These are phyloP conservation scores for Neopestalotiopsis rosae DNA, from an alignment of 2,329 filamentous ascomycete genomes.

Conservation along the genomic window DNA sequence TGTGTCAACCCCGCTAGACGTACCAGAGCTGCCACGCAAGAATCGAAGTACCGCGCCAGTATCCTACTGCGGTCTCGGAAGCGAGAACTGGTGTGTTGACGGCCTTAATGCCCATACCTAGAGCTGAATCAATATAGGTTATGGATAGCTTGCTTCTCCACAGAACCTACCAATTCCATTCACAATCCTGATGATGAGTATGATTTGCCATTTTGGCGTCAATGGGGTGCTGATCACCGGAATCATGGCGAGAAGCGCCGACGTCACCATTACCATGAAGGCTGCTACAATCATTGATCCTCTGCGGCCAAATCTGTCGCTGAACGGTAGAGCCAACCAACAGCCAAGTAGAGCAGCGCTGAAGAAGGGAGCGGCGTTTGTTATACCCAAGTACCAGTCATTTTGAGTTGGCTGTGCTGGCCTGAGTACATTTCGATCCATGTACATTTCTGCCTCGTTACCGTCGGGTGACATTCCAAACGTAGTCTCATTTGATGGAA, in stretches of 20 bases:
- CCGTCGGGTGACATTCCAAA: not conserved
- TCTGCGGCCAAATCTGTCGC: conserved; percentile 45
- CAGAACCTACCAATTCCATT: conserved; percentile 20
- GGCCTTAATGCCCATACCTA: conserved; percentile 54
- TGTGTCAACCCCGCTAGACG: not conserved
- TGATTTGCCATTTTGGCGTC: not conserved
- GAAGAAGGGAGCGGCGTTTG: conserved; percentile 46
- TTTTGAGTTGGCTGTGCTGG: conserved; percentile 22
- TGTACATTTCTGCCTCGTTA: not conserved
- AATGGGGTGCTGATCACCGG: not conserved
- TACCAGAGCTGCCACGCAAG: conserved; percentile 53
- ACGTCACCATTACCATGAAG: conserved; percentile 44
- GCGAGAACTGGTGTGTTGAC: conserved; percentile 53
- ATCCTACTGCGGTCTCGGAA: conserved; percentile 51
- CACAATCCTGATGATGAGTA: conserved; percentile 15
- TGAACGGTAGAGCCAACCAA: conserved; percentile 45
- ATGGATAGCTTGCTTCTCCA: conserved; percentile 9
- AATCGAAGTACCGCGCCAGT: conserved; percentile 53
- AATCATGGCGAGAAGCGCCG: conserved; percentile 30
- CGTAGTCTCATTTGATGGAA: not conserved
- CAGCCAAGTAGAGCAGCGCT: conserved; percentile 44
- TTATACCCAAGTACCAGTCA: conserved; percentile 45
- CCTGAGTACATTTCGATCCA: not conserved
- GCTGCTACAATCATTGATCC: conserved; percentile 47
- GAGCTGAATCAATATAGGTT: not conserved